Conservation (phyloP, 345 rosid genomes). For the Acer saccharum region DNA sequence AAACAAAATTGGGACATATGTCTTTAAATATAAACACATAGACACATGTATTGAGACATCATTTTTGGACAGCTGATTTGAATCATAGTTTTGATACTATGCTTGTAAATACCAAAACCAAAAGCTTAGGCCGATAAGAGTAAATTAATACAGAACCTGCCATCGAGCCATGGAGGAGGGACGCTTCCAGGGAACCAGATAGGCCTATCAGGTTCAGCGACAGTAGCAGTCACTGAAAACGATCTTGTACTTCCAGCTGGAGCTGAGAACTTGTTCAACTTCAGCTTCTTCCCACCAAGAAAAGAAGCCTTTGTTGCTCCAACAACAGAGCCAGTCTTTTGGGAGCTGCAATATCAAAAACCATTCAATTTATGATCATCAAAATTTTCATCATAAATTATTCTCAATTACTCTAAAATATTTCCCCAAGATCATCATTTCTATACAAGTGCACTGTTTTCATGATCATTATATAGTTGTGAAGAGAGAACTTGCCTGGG, state of each 20-base stretch:
- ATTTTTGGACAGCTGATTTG: too few species aligned
- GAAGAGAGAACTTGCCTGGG: constrained; percentile 56
- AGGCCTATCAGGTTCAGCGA: constrained; percentile 85
- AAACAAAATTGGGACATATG: too few species aligned
- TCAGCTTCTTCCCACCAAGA: constrained; percentile 75
- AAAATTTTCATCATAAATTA: neutral
- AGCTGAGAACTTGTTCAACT: constrained; percentile 38
- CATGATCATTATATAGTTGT: neutral
- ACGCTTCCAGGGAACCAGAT: constrained; percentile 98
- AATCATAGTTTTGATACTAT: too few species aligned
- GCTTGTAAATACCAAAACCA: too few species aligned
- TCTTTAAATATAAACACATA: too few species aligned
- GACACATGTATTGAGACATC: too few species aligned
- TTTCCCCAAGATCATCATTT: neutral
- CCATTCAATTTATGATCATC: neutral
- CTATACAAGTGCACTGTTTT: neutral
- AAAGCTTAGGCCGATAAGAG: too few species aligned
- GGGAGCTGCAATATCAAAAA: constrained; percentile 43
- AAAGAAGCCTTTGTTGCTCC: constrained; percentile 59
- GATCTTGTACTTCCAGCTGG: constrained; percentile 33
- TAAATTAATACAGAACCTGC: constrained; percentile 44
- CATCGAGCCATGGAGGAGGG: constrained; percentile 97
- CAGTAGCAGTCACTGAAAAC: constrained; percentile 55
- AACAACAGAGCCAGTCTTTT: constrained; percentile 51
- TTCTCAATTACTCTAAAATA: neutral